Conservation (phyloP, 805 yeast species). For the Kazachstania africana region DNA sequence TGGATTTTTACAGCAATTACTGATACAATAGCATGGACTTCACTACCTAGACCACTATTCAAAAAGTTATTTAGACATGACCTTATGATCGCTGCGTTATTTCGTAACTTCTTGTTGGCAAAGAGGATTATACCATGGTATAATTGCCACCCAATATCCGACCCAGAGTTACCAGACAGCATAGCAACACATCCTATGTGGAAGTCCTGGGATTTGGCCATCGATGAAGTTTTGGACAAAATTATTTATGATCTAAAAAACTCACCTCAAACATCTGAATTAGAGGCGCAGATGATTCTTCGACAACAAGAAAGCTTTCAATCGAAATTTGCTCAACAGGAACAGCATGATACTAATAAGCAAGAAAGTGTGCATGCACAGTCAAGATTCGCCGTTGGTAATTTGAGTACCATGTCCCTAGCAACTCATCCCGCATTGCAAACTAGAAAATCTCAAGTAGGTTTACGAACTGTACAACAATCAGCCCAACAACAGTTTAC, state of each 20-base stretch:
- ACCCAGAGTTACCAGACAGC: slow-evolving; percentile 81
- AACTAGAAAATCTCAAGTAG: neutral
- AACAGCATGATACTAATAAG: slow-evolving; percentile 8
- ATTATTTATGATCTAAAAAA: slow-evolving; percentile 36
- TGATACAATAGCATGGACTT: slow-evolving; percentile 96
- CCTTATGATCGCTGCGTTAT: slow-evolving; percentile 89
- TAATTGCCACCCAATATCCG: slow-evolving; percentile 89
- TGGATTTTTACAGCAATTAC: slow-evolving; percentile 98
- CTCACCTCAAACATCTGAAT: slow-evolving; percentile 21
- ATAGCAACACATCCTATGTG: slow-evolving; percentile 82
- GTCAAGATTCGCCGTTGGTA: slow-evolving; percentile 24
- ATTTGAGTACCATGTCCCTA: slow-evolving; percentile 28
- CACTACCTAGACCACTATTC: slow-evolving; percentile 76
- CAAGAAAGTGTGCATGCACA: slow-evolving; percentile 17
- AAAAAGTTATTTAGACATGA: slow-evolving; percentile 89
- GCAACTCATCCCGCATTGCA: slow-evolving; percentile 19
- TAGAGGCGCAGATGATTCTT: slow-evolving; percentile 15
- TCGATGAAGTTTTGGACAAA: slow-evolving; percentile 82
- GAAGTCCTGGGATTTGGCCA: slow-evolving; percentile 97
- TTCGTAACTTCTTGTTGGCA: slow-evolving; percentile 84
- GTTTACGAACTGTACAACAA: slow-evolving; percentile 3
- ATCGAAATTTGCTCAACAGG: slow-evolving; percentile 2
- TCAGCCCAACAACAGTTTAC: slow-evolving; percentile 61
- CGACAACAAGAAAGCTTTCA: slow-evolving; percentile 19
- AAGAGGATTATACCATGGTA: slow-evolving; percentile 87